Percentiles rank a stretch among this genome's conserved stretches.
These are phyloP conservation scores for Cadophora malorum DNA, from an alignment of 2,329 filamentous ascomycete species.

Conservation along the genomic window DNA sequence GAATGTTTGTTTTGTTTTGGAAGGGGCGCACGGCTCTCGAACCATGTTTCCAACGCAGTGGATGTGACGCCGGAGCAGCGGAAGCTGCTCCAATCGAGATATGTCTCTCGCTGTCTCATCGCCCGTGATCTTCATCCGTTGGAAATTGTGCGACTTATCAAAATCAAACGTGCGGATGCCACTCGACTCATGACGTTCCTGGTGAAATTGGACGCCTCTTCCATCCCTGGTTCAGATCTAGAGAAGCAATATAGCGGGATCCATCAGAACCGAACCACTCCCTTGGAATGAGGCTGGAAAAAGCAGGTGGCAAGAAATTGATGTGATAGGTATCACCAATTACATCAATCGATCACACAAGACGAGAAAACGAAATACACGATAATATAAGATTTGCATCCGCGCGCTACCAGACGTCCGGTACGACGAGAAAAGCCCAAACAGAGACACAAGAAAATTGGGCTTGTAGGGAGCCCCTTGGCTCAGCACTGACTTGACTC, in stretches of 20 bases:
- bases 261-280: background rate
- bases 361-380: background rate
- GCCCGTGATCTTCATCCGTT: background rate
- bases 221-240: background rate
- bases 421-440: constrained; percentile 8
- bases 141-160: background rate
- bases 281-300: background rate
- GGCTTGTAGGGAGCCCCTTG: background rate
- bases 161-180: background rate
- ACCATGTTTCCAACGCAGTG: background rate
- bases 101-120: background rate
- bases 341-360: constrained; percentile 8
- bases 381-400: constrained; percentile 15
- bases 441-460: background rate
- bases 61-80: background rate
- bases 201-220: background rate
- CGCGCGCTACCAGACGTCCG: constrained; percentile 22
- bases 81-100: background rate
- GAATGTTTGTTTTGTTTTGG: too few species aligned
- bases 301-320: background rate
- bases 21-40: background rate
- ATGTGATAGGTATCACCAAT: constrained; percentile 12
- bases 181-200: background rate
- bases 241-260: constrained; percentile 5
- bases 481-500: background rate